phyloP scores from a whole-genome alignment of 2,329 filamentous ascomycete species.

The Phialemonium atrogriseum region DNA sequence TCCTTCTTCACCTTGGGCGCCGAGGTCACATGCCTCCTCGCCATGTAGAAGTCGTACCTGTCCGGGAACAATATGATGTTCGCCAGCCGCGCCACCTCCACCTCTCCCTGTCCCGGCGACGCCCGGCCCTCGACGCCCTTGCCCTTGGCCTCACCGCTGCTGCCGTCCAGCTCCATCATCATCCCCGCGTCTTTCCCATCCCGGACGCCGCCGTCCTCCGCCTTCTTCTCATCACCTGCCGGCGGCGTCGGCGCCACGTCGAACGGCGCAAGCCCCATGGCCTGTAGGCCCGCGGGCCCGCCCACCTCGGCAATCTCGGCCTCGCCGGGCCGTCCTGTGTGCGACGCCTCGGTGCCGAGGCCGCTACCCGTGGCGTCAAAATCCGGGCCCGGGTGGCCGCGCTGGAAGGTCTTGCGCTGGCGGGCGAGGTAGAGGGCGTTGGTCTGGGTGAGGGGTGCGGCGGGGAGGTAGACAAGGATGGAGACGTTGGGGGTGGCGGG shows the following conservation, averaged over 20 bases:
- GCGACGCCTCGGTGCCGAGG: conserved; percentile 42
- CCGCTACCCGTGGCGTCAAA: conserved; percentile 46
- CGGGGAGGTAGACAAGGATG: conserved; percentile 47
- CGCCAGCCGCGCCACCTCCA: conserved; percentile 43
- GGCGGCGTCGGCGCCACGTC: conserved; percentile 28
- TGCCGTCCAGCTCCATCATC: too few relatives aligned
- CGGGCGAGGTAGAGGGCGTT: conserved; percentile 33
- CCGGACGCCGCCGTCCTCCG: conserved; percentile 17
- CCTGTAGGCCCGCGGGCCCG: conserved; percentile 40
- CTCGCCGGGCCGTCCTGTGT: conserved; percentile 37
- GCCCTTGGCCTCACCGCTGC: too few relatives aligned
- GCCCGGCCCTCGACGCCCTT: conserved; percentile 15
- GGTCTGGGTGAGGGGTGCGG: conserved; percentile 36
- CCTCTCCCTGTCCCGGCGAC: conserved; percentile 28
- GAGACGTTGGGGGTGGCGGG: conserved; percentile 22
- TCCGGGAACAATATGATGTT: conserved; percentile 51
- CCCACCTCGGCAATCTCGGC: conserved; percentile 43
- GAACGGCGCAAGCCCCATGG: conserved; percentile 51
- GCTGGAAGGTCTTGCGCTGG: conserved; percentile 32
- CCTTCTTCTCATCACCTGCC: conserved; percentile 13
- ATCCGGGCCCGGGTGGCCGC: conserved; percentile 34
- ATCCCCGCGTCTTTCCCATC: too few relatives aligned
- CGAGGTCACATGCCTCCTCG: conserved; percentile 20
- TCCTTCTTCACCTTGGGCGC: conserved; percentile 4
- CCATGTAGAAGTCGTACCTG: conserved; percentile 39